Percentiles rank a stretch among this genome's conserved stretches.
These are phyloP conservation scores for Pseudocercospora fuligena DNA, from an alignment of 2,329 filamentous ascomycete genomes.

Conservation along the genomic window DNA sequence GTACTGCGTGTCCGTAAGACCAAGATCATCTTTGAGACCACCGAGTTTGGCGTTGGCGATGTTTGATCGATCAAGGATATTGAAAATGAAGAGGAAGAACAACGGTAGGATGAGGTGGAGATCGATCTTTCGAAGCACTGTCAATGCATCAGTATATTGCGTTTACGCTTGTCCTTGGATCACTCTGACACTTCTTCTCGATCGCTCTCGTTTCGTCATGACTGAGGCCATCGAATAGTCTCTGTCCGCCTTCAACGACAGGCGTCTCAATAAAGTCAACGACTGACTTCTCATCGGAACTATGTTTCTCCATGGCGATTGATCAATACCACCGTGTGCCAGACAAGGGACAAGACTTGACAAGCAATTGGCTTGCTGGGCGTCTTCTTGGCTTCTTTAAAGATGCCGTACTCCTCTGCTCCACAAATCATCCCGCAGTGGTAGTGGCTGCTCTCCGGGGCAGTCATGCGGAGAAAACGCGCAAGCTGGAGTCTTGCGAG, in stretches of 20 bases:
- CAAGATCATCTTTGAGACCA: constrained; percentile 27
- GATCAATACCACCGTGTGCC: not conserved
- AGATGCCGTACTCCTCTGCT: not conserved
- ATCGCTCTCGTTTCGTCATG: not conserved
- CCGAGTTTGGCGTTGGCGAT: constrained; percentile 30
- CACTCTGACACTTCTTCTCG: constrained; percentile 3
- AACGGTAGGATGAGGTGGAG: not conserved
- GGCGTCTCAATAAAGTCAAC: not conserved
- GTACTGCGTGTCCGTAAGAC: constrained; percentile 20
- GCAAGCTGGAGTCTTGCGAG: not conserved
- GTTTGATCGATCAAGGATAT: constrained; percentile 26
- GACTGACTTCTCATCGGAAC: constrained; percentile 5
- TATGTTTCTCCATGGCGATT: not conserved
- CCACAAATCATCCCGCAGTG: not conserved
- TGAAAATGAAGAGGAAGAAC: constrained; percentile 16
- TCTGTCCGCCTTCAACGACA: not conserved
- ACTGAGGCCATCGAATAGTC: constrained; percentile 1
- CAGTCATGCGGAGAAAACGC: not conserved
- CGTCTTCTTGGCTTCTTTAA: constrained; percentile 2
- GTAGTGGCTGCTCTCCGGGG: not conserved
- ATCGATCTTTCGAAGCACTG: constrained; percentile 9
- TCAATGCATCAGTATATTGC: not conserved
- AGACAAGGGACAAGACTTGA: not conserved
- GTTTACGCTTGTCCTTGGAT: not conserved
- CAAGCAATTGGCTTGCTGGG: constrained; percentile 6